Evolutionary conservation across 1,284 basidiomycete genomes (phyloP).

Genomic region (Boletus sp.): DNA sequence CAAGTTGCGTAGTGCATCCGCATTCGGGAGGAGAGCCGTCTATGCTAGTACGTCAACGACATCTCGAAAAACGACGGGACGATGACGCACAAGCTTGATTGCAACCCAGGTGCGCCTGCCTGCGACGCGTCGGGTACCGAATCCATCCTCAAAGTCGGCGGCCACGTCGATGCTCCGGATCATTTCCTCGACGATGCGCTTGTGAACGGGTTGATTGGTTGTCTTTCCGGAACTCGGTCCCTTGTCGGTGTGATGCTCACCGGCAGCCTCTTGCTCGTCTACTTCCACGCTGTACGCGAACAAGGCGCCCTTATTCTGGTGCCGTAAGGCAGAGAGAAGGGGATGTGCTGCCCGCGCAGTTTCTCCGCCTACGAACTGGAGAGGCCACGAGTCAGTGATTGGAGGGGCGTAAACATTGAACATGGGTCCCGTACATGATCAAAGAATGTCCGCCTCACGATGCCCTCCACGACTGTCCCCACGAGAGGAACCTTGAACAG

Average conservation of each 20-base stretch:
- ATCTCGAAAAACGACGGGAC: background rate
- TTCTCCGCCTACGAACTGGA: conserved; percentile 88
- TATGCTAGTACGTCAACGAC: conserved; percentile 54
- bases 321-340: conserved; percentile 63
- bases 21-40: conserved; percentile 36
- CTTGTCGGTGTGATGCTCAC: conserved; percentile 1
- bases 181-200: conserved; percentile 72
- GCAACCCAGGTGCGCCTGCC: conserved; percentile 81
- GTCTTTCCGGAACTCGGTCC: conserved; percentile 8
- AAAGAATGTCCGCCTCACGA: conserved; percentile 87
- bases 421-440: conserved; percentile 56
- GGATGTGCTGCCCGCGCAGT: conserved; percentile 72
- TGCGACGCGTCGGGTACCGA: conserved; percentile 34
- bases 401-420: background rate
- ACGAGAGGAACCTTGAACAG: conserved; percentile 71
- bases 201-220: conserved; percentile 46
- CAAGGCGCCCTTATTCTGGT: conserved; percentile 75
- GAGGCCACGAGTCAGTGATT: background rate
- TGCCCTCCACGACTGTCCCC: conserved; percentile 63
- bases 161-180: conserved; percentile 74
- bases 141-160: conserved; percentile 74
- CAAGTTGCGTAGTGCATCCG: conserved; percentile 33
- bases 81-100: conserved; percentile 73
- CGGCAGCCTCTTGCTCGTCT: conserved; percentile 52
- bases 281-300: conserved; percentile 89